Conservation (phyloP, 23 red algal species). For the Gracilaria caudata region DNA sequence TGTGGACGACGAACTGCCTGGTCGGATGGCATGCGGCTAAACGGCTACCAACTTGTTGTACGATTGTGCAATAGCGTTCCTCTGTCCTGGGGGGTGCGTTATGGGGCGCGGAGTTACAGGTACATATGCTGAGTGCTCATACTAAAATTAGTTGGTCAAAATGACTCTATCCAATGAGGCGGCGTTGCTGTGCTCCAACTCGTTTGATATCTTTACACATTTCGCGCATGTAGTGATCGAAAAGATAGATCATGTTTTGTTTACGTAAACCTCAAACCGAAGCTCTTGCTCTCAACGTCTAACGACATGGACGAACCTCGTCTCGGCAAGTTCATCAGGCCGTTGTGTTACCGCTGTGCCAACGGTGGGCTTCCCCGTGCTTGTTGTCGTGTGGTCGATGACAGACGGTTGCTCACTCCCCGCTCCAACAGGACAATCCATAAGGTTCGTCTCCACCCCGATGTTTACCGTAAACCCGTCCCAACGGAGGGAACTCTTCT, state of each 20-base stretch:
- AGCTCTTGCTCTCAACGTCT: not conserved
- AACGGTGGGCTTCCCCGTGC: not conserved
- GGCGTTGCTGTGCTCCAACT: too few relatives aligned
- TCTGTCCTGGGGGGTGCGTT: too few relatives aligned
- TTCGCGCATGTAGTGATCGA: not conserved
- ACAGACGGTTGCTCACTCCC: slow-evolving; percentile 4
- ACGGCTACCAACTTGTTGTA: too few relatives aligned
- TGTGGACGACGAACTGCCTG: too few relatives aligned
- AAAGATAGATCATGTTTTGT: slow-evolving; percentile 1
- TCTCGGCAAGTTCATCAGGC: not conserved
- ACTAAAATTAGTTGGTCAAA: too few relatives aligned
- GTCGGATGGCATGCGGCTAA: too few relatives aligned
- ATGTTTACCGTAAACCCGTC: slow-evolving; percentile 19
- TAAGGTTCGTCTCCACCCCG: slow-evolving; percentile 11
- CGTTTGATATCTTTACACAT: not conserved
- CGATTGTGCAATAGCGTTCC: too few relatives aligned
- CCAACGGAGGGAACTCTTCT: not conserved
- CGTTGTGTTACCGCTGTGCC: slow-evolving; percentile 4
- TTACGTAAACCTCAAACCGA: not conserved
- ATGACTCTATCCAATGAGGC: too few relatives aligned
- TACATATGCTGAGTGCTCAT: too few relatives aligned
- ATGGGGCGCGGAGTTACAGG: too few relatives aligned
- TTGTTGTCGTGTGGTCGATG: not conserved
- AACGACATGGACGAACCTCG: not conserved
- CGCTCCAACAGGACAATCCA: not conserved